Evolutionary conservation across 495 filamentous ascomycete species (phyloP), one percentile per base, ranked within the genome.

Genomic region (Xylona heveae): DNA sequence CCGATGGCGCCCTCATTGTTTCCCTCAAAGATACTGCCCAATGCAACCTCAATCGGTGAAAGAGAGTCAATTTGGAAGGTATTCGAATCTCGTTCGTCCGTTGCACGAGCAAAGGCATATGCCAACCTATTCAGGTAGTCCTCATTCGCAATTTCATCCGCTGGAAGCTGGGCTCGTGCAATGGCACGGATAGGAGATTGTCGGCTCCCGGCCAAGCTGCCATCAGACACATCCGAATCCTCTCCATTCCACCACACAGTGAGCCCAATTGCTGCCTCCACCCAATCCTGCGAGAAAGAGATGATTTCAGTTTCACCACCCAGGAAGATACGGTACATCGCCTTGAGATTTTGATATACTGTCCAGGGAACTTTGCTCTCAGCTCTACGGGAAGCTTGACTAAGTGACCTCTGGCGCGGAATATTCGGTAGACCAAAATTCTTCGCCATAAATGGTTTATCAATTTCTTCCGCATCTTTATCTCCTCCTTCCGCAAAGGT

Each of bases 211-310:
- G 44, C 39, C 7, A 55, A 38, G 29, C 42, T 52, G n/a, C n/a
- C n/a, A n/a, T n/a, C n/a, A n/a, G n/a, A n/a, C n/a, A n/a, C n/a
- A n/a, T n/a, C n/a, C n/a, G n/a, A n/a, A n/a, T 72, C 70, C 10
- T 77, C 65, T 22, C 83, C 78, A 47, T 82, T 71, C 80, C 82
- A 90, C 83, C 83, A 93, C 0, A 72, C 70, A 6, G 80, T 74
- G 28, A 91, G 51, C 3, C 69, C 74, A 30, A 90, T 51, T 1
- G 75, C 74, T 0, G 80, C 81, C 51, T 94, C 84, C 28, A 82
- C 61, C 83, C 82, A 94, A 48, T 88, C 80, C 41, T 77, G 63
- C 6, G 80, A 59, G 28, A 62, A 54, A 20, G 64, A 61, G 22
- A 83, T 55, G 38, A 91, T 78, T 8, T 78, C 70, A 6, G 61